Percentiles rank a stretch among this genome's conserved stretches.
phyloP scores from a whole-genome alignment of 441 rosid genomes.

The Euphorbia schlechtendalii region DNA sequence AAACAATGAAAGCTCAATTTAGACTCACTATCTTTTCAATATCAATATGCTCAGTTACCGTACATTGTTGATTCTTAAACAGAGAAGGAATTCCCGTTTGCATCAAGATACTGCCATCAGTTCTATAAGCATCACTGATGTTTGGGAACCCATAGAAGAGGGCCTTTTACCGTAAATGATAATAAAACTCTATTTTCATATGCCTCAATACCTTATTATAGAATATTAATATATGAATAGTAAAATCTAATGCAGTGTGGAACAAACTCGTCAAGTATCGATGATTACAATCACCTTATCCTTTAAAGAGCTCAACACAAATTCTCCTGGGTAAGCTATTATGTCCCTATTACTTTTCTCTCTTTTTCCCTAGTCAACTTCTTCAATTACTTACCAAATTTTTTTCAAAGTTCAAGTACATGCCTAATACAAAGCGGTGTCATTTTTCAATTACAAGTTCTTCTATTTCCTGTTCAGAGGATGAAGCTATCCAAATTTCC shows the following conservation, averaged over 20 bases:
- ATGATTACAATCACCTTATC: conserved; percentile 90
- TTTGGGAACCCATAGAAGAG: conserved; percentile 93
- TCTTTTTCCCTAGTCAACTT: background rate
- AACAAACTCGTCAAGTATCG: conserved; percentile 87
- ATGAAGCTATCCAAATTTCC: no score
- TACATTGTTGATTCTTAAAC: conserved; percentile 21
- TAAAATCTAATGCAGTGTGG: conserved; percentile 59
- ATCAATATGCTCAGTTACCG: conserved; percentile 6
- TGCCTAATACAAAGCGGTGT: background rate
- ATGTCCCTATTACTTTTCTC: background rate
- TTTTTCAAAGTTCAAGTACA: background rate
- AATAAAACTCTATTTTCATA: background rate
- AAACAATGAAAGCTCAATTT: background rate
- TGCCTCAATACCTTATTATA: background rate
- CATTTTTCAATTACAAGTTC: no score
- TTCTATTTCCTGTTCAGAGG: no score
- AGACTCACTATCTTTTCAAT: background rate
- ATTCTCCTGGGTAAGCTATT: conserved; percentile 72
- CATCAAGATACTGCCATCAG: conserved; percentile 81
- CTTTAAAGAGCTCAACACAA: conserved; percentile 47
- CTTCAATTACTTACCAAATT: background rate
- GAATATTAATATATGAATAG: background rate
- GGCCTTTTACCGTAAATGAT: conserved; percentile 76
- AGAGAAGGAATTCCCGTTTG: conserved; percentile 66
- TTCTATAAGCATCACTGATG: conserved; percentile 80